phyloP scores from a whole-genome alignment of 1,284 basidiomycete genomes.

The Ustilago tritici region DNA sequence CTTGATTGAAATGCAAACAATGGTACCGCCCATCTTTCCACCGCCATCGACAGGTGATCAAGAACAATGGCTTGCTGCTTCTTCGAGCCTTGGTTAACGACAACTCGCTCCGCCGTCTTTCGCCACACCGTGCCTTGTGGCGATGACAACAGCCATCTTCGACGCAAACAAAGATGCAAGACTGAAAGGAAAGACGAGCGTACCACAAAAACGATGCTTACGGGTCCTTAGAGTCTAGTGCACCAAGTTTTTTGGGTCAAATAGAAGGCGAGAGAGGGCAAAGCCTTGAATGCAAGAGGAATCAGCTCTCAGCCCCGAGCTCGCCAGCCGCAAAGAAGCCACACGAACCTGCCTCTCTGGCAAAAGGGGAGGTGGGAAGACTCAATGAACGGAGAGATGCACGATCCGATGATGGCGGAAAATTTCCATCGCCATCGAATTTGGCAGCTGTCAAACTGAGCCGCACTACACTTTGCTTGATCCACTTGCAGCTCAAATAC shows the following conservation, averaged over 20 bases:
- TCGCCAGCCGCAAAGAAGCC: not conserved
- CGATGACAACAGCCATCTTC: not conserved
- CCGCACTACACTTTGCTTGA: not conserved
- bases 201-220: constrained; percentile 16
- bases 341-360: not conserved
- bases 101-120: too few species aligned
- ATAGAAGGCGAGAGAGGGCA: not conserved
- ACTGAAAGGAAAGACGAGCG: not conserved
- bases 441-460: constrained; percentile 39
- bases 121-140: not conserved
- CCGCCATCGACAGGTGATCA: too few species aligned
- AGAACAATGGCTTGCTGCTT: too few species aligned
- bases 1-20: too few species aligned
- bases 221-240: constrained; percentile 20
- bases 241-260: not conserved
- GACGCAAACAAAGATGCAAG: not conserved
- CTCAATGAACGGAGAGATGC: constrained; percentile 12
- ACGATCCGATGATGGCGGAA: constrained; percentile 20
- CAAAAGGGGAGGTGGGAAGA: not conserved
- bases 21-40: too few species aligned
- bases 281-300: not conserved
- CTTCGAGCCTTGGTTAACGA: too few species aligned
- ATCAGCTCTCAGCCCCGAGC: not conserved
- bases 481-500: not conserved
- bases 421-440: constrained; percentile 30